Base-by-base conservation (phyloP, 2,329 filamentous ascomycete species). In the Diaporthe australafricana region DNA sequence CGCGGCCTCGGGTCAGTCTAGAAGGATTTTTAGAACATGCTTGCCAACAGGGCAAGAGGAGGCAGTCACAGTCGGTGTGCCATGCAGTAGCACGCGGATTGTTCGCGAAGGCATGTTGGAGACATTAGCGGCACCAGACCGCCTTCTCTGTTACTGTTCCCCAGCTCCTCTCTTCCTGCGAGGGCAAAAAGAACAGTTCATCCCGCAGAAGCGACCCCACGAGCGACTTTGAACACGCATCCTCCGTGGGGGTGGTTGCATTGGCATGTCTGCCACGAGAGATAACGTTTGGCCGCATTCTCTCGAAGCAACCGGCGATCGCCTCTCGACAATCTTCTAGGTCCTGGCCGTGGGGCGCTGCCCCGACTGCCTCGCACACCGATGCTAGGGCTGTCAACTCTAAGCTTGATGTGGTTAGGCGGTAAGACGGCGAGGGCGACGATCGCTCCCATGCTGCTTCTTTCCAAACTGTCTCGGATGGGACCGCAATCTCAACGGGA, bases 401-500 rank as follows among this genome's bases (percentile, higher is more conserved):
- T 70, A 65, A 25, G 12, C 68, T 47, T 17, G 35, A 70, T 62
- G 22, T 60, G 53, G 67, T 47, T 52, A 60, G 53, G 45, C 67
- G 35, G 55, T 56, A 47, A 47, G 67, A 60, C 45, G 50, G 45
- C 53, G 42, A 69, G 30, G 47, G 66, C 65, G 66, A 16, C 30
- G 63, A 40, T 53, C 32, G 63, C n/a, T 40, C 42, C 17, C 22
- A 25, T 63, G 60, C 42, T 69, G 66, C 66, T 69, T 69, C 47
- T 50, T 27, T 40, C 47, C 47, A 50, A 17, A 38, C 32, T 69
- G 65, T 72, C 70, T 69, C 57, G 35, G 48, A 62, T 69, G 70
- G 67, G 48, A 70, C 70, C 70, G 70, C 38, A 66, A 47, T 68
- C 53, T 65, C 57, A 57, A 66, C 67, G 67, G 67, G 52, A 55